Evolutionary conservation across 352 stramenopile species (phyloP), one percentile per base, ranked within the genome.

Genomic region (Globisporangium ultimum): DNA sequence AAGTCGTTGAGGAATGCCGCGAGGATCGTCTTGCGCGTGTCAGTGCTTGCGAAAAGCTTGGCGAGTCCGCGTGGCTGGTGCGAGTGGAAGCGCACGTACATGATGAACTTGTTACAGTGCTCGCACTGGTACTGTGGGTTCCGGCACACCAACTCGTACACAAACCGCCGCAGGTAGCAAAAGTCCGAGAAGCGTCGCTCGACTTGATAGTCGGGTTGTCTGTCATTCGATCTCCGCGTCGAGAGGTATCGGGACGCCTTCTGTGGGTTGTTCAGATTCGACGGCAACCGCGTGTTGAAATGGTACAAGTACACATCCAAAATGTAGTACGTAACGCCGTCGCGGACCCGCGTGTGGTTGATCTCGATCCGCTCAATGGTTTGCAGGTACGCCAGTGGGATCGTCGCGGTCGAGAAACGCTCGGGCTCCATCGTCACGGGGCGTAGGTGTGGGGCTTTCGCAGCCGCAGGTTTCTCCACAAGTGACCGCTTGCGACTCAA

Each of bases 171-270:
- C 47, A 90, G 60, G 52, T 74, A 67, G 22, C 63, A 61, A 48
- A 89, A 89, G 34, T 89, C 77, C 20, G 77, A 85, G 63, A 85
- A 89, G 40, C 77, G 77, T 15, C 74, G 68, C 57, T 88, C 66
- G 43, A 89, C 67, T 9, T 64, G 67, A 49, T 76, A 84, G 55
- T 87, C 80, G 2, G 80, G 77, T 55, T 50, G 24, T 32, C 24
- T 32, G 24, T 32, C 24, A 5, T 32, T 2, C 2, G 24, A 32
- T 32, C 14, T 20, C 13, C 56, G 64, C 20, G 60, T 56, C 14
- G 63, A 66, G 41, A 71, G 2, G 24, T 32, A 32, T 32, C 24
- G 24, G 57, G 49, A 61, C 2, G 17, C 10, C 18, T 67, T 71
- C 20, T 71, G 66, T 32, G 24, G 24, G 62, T 75, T 76, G 55